Percentiles rank a stretch among this genome's conserved stretches.
These are phyloP conservation scores for Plantago lanceolata DNA, from an alignment of 305 asterid species.

Conservation along the genomic window DNA sequence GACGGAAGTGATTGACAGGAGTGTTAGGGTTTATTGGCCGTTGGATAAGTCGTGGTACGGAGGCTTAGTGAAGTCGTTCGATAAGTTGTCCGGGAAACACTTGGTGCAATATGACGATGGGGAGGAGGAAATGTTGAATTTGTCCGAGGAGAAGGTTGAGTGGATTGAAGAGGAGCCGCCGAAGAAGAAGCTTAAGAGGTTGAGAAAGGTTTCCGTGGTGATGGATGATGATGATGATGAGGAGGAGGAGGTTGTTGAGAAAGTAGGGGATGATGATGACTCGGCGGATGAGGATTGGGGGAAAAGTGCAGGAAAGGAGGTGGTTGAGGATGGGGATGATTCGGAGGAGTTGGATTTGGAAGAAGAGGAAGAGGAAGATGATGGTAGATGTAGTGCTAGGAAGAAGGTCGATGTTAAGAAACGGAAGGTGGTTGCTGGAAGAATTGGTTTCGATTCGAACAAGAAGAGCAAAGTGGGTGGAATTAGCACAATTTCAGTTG, in stretches of 20 bases:
- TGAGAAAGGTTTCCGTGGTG: conserved; percentile 41
- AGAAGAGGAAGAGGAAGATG: conserved; percentile 40
- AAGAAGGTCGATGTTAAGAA: conserved; percentile 38
- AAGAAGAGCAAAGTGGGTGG: conserved; percentile 49
- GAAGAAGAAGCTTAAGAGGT: conserved; percentile 51
- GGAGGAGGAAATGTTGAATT: conserved; percentile 64
- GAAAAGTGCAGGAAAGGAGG: conserved; percentile 36
- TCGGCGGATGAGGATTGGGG: conserved; percentile 76
- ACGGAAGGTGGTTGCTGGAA: conserved; percentile 40
- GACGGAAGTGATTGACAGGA: conserved; percentile 53
- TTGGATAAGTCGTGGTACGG: conserved; percentile 78
- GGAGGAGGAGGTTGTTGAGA: conserved; percentile 45
- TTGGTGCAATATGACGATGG: conserved; percentile 77
- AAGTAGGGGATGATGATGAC: conserved; percentile 46
- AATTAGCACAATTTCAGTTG: conserved; percentile 31
- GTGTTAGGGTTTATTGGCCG: conserved; percentile 76
- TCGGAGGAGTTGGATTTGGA: conserved; percentile 56
- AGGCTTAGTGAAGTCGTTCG: conserved; percentile 66
- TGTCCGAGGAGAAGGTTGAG: conserved; percentile 61
- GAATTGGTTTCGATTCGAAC: conserved; percentile 27
- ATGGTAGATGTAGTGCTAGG: conserved; percentile 22
- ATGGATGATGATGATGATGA: conserved; percentile 47
- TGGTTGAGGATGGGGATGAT: conserved; percentile 43
- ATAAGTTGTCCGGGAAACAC: conserved; percentile 66
- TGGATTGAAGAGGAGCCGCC: conserved; percentile 52